phyloP scores from a whole-genome alignment of 2,329 filamentous ascomycete genomes.

The Clonostachys sp. region DNA sequence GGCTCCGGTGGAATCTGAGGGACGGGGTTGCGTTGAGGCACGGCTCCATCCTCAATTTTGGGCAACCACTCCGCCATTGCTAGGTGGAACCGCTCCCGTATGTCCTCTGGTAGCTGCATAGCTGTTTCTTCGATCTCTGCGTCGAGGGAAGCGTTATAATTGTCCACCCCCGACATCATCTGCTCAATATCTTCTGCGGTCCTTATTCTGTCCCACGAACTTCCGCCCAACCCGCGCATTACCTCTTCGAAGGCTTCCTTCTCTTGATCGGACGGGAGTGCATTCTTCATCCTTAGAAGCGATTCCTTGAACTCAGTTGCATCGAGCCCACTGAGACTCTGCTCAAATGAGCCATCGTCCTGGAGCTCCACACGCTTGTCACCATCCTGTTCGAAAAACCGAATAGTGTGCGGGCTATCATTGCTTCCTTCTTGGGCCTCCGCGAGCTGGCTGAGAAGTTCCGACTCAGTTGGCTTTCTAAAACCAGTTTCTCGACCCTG shows the following conservation, averaged over 20 bases:
- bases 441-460: not conserved
- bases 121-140: slow-evolving; percentile 22
- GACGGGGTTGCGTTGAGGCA: not conserved
- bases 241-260: slow-evolving; percentile 25
- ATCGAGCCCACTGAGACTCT: slow-evolving; percentile 27
- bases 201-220: slow-evolving; percentile 19
- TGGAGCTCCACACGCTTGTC: slow-evolving; percentile 25
- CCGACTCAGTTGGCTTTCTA: not conserved
- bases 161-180: slow-evolving; percentile 22
- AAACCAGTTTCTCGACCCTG: slow-evolving; percentile 9
- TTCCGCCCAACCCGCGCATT: slow-evolving; percentile 21
- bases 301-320: slow-evolving; percentile 26
- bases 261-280: slow-evolving; percentile 26
- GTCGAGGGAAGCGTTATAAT: slow-evolving; percentile 27
- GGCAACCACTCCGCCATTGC: slow-evolving; percentile 14
- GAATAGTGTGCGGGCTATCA: slow-evolving; percentile 20
- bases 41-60: slow-evolving; percentile 3
- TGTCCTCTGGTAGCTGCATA: slow-evolving; percentile 21
- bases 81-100: slow-evolving; percentile 22
- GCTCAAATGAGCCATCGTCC: slow-evolving; percentile 31
- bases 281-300: slow-evolving; percentile 28
- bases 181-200: slow-evolving; percentile 25
- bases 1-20: slow-evolving; percentile 28
- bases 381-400: slow-evolving; percentile 42
- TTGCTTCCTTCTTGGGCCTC: not conserved